phyloP scores from a whole-genome alignment of 495 filamentous ascomycete genomes.

The Penicillium pulvis region DNA sequence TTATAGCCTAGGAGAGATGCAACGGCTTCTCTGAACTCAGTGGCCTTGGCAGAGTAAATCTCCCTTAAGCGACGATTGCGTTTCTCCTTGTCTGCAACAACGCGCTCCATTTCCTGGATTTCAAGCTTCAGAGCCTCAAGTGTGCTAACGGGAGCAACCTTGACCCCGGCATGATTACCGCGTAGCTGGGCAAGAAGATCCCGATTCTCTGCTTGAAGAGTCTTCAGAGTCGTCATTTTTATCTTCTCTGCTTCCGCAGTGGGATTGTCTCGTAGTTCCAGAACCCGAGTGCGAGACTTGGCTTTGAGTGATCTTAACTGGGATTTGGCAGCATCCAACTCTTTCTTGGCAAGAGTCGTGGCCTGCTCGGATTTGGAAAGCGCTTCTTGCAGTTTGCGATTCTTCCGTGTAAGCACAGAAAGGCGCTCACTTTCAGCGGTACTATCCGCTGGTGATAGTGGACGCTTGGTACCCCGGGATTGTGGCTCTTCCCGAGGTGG shows the following conservation, averaged over 20 bases:
- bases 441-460: slow-evolving; percentile 62
- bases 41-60: slow-evolving; percentile 83
- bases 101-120: slow-evolving; percentile 67
- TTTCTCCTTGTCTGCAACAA: slow-evolving; percentile 83
- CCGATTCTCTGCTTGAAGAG: slow-evolving; percentile 79
- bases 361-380: slow-evolving; percentile 67
- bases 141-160: slow-evolving; percentile 71
- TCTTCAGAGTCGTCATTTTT: slow-evolving; percentile 73
- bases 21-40: slow-evolving; percentile 92
- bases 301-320: slow-evolving; percentile 73
- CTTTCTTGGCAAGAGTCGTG: slow-evolving; percentile 67
- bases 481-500: slow-evolving; percentile 37
- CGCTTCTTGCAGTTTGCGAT: slow-evolving; percentile 78
- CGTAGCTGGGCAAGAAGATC: slow-evolving; percentile 80
- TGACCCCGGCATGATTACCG: slow-evolving; percentile 41
- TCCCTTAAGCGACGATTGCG: slow-evolving; percentile 80
- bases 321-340: slow-evolving; percentile 68
- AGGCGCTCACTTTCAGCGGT: slow-evolving; percentile 74
- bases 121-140: slow-evolving; percentile 73
- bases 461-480: slow-evolving; percentile 42
- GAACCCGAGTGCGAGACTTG: slow-evolving; percentile 76
- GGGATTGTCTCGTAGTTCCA: slow-evolving; percentile 87
- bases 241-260: slow-evolving; percentile 80
- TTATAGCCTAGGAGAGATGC: slow-evolving; percentile 88
- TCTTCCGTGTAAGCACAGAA: slow-evolving; percentile 81